These are phyloP conservation scores for Seiridium cupressi DNA, from an alignment of 2,329 filamentous ascomycete genomes.

Conservation along the genomic window DNA sequence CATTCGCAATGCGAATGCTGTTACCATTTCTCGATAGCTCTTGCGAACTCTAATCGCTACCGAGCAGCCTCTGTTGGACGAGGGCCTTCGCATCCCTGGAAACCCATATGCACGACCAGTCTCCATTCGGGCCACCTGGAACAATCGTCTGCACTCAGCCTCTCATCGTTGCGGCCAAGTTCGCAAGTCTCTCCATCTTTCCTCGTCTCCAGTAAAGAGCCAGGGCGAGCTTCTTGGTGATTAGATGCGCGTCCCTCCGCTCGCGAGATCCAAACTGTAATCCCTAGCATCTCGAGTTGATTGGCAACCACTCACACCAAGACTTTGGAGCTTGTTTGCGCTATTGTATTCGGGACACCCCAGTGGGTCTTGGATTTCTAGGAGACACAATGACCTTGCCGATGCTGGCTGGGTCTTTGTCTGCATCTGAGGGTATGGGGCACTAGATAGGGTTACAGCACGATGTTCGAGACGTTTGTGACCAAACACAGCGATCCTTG, in stretches of 20 bases:
- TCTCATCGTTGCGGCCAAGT: conserved; percentile 13
- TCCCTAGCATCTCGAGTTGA: conserved; percentile 13
- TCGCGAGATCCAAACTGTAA: conserved; percentile 15
- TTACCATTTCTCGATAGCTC: neutral
- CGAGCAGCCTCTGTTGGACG: neutral
- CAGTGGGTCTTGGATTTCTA: neutral
- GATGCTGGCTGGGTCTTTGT: neutral
- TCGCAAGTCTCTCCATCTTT: conserved; percentile 8
- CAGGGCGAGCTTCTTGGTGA: conserved; percentile 11
- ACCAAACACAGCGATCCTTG: conserved; percentile 9
- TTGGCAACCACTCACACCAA: conserved; percentile 12
- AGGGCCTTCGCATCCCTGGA: neutral
- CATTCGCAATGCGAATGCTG: neutral
- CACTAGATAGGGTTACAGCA: conserved; percentile 7
- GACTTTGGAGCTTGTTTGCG: neutral
- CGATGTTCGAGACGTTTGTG: conserved; percentile 9
- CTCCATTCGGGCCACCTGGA: conserved; percentile 2
- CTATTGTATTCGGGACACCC: neutral
- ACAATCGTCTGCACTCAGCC: conserved; percentile 2
- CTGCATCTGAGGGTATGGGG: neutral
- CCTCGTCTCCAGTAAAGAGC: conserved; percentile 10
- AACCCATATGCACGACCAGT: neutral
- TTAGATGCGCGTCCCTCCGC: conserved; percentile 20
- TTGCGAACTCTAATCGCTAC: neutral
- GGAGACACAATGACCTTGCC: neutral